Evolutionary conservation across 2,329 filamentous ascomycete species (phyloP), one percentile per base, ranked within the genome.

Genomic region (Cucurbitaria berberidis): DNA sequence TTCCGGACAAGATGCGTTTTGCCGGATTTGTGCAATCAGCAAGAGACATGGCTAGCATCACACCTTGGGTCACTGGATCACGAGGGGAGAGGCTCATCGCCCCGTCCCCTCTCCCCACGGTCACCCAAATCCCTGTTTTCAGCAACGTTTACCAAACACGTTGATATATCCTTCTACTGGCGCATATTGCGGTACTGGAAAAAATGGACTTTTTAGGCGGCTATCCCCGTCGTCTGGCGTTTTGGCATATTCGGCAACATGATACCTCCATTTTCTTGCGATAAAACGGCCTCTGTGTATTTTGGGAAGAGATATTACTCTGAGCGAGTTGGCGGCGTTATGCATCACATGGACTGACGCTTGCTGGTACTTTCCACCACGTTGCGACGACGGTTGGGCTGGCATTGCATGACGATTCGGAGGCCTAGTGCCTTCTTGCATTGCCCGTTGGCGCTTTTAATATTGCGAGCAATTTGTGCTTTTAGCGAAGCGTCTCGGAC

Each of bases 401-500:
- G 24, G 38, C 42, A 29, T 41, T 41, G 44, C 43, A 41, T 46
- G n/a, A 30, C 42, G 29, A 51, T 15, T 39, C 38, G 44, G 18
- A 18, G 22, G 40, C 26, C 21, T 27, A 18, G 24, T 6, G 40
- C 40, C 21, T 24, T 16, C 24, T 42, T 24, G 39, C 49, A 30
- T 36, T 41, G 29, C 15, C 27, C 24, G 51, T 40, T 16, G 40
- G 35, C 21, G 52, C 48, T 48, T 53, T 16, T 47, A n/a, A 55
- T 18, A 29, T 22, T 32, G 43, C 34, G 38, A 53, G 48, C 48
- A 39, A 49, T 29, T 48, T 56, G 42, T 48, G 35, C 6, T 45
- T 46, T 46, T 55, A 50, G 50, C 55, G 57, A 52, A 60, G 57
- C 53, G 54, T 46, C 49, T 22, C 11, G 47, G 47, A 54, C 48